Evolutionary conservation across 2,329 filamentous ascomycete species (phyloP).

Genomic region (Drechslerella stenobrocha): DNA sequence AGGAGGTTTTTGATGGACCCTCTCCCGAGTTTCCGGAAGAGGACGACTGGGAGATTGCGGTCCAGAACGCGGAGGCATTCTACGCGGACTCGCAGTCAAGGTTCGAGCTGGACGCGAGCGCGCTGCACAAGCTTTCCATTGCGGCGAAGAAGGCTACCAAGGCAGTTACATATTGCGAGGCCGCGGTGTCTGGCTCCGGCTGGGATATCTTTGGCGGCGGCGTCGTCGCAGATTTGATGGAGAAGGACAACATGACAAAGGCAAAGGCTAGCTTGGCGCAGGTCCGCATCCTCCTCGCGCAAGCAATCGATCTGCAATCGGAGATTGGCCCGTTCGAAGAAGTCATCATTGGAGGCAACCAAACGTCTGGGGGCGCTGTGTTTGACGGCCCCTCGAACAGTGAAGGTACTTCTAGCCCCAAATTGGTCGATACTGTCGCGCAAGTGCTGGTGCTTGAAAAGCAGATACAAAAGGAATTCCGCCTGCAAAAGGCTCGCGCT

Average conservation of each 20-base stretch:
- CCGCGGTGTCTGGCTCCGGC: constrained; percentile 58
- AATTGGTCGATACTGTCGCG: constrained; percentile 60
- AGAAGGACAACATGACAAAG: constrained; percentile 60
- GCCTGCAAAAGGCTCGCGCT: constrained; percentile 52
- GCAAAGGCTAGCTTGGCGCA: constrained; percentile 59
- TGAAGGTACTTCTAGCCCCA: constrained; percentile 61
- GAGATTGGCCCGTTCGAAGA: constrained; percentile 56
- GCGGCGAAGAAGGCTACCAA: constrained; percentile 55
- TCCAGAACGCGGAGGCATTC: constrained; percentile 54
- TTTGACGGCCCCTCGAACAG: constrained; percentile 63
- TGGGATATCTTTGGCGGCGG: constrained; percentile 59
- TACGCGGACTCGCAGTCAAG: constrained; percentile 56
- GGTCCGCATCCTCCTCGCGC: constrained; percentile 56
- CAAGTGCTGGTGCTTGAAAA: constrained; percentile 55
- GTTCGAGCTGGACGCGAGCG: constrained; percentile 58
- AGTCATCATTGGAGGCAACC: constrained; percentile 58
- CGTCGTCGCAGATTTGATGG: constrained; percentile 60
- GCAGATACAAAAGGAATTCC: constrained; percentile 53
- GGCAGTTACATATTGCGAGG: constrained; percentile 58
- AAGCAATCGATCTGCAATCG: constrained; percentile 57
- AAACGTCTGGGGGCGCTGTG: constrained; percentile 61
- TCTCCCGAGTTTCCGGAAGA: constrained; percentile 63
- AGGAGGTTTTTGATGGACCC: constrained; percentile 62
- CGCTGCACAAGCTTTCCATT: constrained; percentile 56
- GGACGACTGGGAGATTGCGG: constrained; percentile 58